These are phyloP conservation scores for Suillus cothurnatus DNA, from an alignment of 768 basidiomycete genomes.

Conservation along the genomic window DNA sequence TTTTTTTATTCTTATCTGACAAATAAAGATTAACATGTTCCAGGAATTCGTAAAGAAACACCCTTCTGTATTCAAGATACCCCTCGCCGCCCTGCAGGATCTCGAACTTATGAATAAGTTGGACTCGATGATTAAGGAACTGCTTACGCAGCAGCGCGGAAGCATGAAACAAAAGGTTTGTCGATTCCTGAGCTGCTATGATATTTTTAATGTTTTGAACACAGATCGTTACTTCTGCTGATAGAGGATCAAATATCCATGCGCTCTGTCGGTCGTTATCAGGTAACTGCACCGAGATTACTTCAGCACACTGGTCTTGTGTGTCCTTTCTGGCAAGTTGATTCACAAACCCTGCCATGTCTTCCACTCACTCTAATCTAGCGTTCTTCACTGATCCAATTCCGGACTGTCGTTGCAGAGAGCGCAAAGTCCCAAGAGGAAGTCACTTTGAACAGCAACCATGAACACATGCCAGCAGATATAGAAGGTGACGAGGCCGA, in stretches of 20 bases:
- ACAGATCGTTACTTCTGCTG: not conserved
- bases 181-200: not conserved
- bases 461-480: not conserved
- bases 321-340: constrained; percentile 11
- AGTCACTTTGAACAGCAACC: not conserved
- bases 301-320: constrained; percentile 9
- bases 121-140: constrained; percentile 5
- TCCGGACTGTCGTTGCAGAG: constrained; percentile 4
- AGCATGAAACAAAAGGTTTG: constrained; percentile 13
- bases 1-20: not conserved
- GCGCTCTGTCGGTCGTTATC: not conserved
- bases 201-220: not conserved
- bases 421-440: not conserved
- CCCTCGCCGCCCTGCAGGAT: constrained; percentile 1
- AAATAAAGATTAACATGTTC: not conserved
- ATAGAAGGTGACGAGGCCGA: not conserved
- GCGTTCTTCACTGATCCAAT: constrained; percentile 3
- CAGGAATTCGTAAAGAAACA: constrained; percentile 13
- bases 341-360: not conserved
- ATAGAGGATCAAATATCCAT: not conserved
- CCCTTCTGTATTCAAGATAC: constrained; percentile 8
- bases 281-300: constrained; percentile 4
- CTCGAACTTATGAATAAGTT: constrained; percentile 7
- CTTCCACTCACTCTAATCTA: not conserved
- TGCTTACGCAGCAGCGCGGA: not conserved